Evolutionary conservation across 2,329 filamentous ascomycete genomes (phyloP).

Genomic region (Paecilomyces fulvus): DNA sequence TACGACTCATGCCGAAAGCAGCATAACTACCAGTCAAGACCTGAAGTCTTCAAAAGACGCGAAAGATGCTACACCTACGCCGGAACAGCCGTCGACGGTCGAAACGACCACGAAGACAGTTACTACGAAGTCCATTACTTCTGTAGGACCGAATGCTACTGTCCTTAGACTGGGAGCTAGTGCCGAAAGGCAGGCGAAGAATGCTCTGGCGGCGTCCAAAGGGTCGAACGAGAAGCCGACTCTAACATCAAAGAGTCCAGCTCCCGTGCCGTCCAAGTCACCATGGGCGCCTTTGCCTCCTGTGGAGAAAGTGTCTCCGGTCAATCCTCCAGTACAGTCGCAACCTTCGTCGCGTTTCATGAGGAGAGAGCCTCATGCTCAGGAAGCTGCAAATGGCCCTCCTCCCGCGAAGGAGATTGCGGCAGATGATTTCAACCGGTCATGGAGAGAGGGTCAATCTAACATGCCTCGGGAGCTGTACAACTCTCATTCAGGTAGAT

Average conservation of each 20-base stretch:
- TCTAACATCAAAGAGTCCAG: conserved; percentile 35
- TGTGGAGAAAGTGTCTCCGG: conserved; percentile 68
- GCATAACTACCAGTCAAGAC: conserved; percentile 12
- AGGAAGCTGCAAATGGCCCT: conserved; percentile 47
- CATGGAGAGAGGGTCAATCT: conserved; percentile 64
- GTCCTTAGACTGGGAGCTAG: conserved; percentile 41
- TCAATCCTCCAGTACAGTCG: conserved; percentile 44
- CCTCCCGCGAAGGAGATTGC: conserved; percentile 70
- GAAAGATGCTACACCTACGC: conserved; percentile 9
- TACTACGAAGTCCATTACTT: conserved; percentile 30
- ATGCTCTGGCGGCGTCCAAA: conserved; percentile 37
- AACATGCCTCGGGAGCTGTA: conserved; percentile 67
- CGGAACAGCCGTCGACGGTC: conserved; percentile 13
- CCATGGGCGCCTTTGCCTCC: conserved; percentile 86
- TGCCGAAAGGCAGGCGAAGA: conserved; percentile 38
- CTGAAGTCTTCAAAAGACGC: conserved; percentile 13
- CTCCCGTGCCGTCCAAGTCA: conserved; percentile 67
- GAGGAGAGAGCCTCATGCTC: conserved; percentile 48
- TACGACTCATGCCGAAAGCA: conserved; percentile 33
- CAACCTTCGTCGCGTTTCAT: conserved; percentile 43
- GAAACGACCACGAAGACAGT: conserved; percentile 19
- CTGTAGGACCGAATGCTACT: conserved; percentile 42
- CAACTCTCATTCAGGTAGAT: conserved; percentile 91
- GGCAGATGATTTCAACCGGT: conserved; percentile 84
- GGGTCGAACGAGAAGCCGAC: conserved; percentile 47